Percentiles rank a stretch among this genome's conserved stretches.
phyloP scores from a whole-genome alignment of 2,329 filamentous ascomycete species.

The Leptographium procerum region DNA sequence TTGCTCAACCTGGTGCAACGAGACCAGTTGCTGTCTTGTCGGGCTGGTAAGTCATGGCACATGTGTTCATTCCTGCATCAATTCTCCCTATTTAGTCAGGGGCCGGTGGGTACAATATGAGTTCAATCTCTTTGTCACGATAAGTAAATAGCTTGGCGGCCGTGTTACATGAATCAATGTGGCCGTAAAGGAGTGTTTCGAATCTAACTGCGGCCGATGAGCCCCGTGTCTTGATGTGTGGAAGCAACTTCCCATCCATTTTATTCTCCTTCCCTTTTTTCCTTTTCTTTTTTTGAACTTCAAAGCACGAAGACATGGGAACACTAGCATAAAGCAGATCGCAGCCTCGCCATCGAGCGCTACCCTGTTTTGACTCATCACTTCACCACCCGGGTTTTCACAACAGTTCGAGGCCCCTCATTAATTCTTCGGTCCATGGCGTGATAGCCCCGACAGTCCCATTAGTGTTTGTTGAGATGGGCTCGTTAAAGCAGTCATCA shows the following conservation, averaged over 20 bases:
- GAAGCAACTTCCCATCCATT: too few species aligned
- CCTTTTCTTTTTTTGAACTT: background rate
- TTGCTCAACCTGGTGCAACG: background rate
- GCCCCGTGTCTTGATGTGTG: too few species aligned
- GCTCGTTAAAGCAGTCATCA: background rate
- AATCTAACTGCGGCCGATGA: too few species aligned
- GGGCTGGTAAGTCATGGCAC: background rate
- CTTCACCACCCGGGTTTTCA: background rate
- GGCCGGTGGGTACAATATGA: too few species aligned
- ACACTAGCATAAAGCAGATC: too few species aligned
- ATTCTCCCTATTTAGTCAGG: too few species aligned
- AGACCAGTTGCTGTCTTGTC: background rate
- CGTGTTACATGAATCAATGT: too few species aligned
- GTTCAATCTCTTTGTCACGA: too few species aligned
- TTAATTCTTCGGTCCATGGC: constrained; percentile 8
- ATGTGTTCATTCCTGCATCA: background rate
- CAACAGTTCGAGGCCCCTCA: constrained; percentile 7
- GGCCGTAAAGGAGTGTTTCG: too few species aligned
- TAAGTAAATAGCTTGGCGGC: too few species aligned
- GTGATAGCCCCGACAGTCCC: background rate
- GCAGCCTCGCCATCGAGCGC: background rate
- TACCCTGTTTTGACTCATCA: background rate
- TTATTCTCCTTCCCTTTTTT: too few species aligned
- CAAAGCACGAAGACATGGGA: too few species aligned
- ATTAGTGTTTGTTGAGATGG: background rate